These are phyloP conservation scores for Pelargonium citronellum DNA, from an alignment of 441 rosid genomes.

Conservation along the genomic window DNA sequence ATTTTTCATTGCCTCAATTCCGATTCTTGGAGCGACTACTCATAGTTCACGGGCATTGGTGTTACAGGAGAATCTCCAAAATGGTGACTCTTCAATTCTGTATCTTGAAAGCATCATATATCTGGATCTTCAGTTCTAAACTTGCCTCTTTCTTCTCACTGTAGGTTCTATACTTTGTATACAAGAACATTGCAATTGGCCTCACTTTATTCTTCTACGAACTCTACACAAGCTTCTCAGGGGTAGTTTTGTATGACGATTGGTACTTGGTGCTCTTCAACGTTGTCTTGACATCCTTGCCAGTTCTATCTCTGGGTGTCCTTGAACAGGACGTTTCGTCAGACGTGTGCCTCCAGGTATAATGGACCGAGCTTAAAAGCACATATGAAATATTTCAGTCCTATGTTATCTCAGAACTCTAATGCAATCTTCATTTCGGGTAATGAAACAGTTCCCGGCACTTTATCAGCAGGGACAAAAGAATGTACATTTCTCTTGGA, in stretches of 20 bases:
- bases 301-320: conserved; percentile 65
- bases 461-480: conserved; percentile 61
- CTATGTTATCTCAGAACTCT: too few relatives aligned
- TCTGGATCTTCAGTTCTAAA: conserved; percentile 11
- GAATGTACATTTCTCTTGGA: conserved; percentile 52
- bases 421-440: too few relatives aligned
- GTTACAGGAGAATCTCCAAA: conserved; percentile 83
- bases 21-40: conserved; percentile 75
- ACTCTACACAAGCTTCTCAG: conserved; percentile 52
- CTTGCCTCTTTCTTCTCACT: not conserved
- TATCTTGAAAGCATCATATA: too few relatives aligned
- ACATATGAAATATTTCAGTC: too few relatives aligned
- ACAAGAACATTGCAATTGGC: conserved; percentile 77
- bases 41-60: conserved; percentile 96
- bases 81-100: conserved; percentile 44
- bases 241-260: conserved; percentile 54
- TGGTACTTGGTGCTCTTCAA: conserved; percentile 67
- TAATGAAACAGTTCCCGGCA: conserved; percentile 51
- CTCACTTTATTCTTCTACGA: conserved; percentile 76
- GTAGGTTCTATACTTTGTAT: conserved; percentile 56
- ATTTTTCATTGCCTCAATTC: conserved; percentile 83
- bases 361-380: not conserved
- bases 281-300: conserved; percentile 61
- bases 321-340: conserved; percentile 71
- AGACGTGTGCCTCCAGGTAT: conserved; percentile 61